phyloP scores from a whole-genome alignment of 257 asterid genomes.

The Plantago ovata region DNA sequence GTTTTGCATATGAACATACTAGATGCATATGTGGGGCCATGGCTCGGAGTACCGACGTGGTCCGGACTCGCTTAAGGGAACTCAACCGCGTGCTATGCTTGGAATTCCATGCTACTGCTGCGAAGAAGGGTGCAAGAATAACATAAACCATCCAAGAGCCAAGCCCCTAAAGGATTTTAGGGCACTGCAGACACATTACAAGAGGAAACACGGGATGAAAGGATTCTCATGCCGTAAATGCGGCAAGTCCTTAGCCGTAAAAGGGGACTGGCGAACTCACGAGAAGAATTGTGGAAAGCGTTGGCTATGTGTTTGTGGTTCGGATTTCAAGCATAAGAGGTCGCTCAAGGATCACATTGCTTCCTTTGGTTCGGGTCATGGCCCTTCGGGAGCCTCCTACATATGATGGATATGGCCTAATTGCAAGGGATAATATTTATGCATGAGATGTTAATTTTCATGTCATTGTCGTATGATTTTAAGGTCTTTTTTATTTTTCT shows the following conservation, averaged over 20 bases:
- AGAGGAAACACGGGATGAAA: conserved; percentile 59
- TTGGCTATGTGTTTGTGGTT: conserved; percentile 73
- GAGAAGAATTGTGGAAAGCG: conserved; percentile 83
- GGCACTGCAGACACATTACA: conserved; percentile 64
- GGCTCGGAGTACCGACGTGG: conserved; percentile 67
- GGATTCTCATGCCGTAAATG: conserved; percentile 53
- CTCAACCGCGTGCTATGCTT: conserved; percentile 43
- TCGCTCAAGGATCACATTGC: conserved; percentile 72
- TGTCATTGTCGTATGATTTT: too few relatives aligned
- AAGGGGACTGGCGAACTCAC: conserved; percentile 80
- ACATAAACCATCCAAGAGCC: conserved; percentile 45
- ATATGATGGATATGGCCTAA: conserved; percentile 10
- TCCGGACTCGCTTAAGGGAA: conserved; percentile 59
- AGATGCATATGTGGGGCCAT: conserved; percentile 91
- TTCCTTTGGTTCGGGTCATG: conserved; percentile 60
- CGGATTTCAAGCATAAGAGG: conserved; percentile 77
- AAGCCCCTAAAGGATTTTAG: conserved; percentile 63
- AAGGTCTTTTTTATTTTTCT: too few relatives aligned
- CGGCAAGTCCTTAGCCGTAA: conserved; percentile 64
- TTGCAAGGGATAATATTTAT: too few relatives aligned
- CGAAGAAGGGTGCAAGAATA: conserved; percentile 68
- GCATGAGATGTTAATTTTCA: too few relatives aligned
- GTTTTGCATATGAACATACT: background rate
- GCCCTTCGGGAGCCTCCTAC: conserved; percentile 35
- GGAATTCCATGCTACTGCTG: conserved; percentile 71